Evolutionary conservation across 495 filamentous ascomycete genomes (phyloP).

Genomic region (Penicillium silybi): DNA sequence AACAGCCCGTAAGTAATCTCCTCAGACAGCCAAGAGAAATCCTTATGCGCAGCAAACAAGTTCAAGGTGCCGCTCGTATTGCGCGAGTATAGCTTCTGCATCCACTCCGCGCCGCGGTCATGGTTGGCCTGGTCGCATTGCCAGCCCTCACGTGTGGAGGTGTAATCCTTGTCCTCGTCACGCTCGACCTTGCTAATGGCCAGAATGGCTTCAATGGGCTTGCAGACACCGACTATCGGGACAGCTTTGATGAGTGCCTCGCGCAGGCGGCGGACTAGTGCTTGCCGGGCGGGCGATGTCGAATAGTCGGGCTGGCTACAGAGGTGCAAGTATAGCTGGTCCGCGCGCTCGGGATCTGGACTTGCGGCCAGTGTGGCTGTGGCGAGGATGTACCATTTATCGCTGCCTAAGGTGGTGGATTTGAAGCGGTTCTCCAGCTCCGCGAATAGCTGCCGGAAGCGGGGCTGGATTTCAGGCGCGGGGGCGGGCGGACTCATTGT

Average conservation of each 20-base stretch:
- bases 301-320: conserved; percentile 36
- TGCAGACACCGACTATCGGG: conserved; percentile 50
- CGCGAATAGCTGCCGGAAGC: conserved; percentile 43
- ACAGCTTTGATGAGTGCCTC: conserved; percentile 51
- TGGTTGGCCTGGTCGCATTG: conserved; percentile 45
- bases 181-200: conserved; percentile 45
- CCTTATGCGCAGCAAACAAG: conserved; percentile 46
- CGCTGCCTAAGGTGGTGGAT: conserved; percentile 39
- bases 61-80: conserved; percentile 37
- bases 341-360: conserved; percentile 43
- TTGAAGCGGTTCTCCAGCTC: conserved; percentile 50
- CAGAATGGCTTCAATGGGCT: conserved; percentile 48
- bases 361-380: conserved; percentile 42
- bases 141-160: conserved; percentile 40
- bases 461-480: conserved; percentile 24
- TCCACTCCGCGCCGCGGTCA: conserved; percentile 41
- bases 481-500: conserved; percentile 14
- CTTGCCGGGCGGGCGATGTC: conserved; percentile 36
- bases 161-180: conserved; percentile 50
- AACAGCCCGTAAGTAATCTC: conserved; percentile 57
- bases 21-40: conserved; percentile 39
- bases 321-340: conserved; percentile 49
- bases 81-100: conserved; percentile 39
- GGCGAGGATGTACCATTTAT: conserved; percentile 57
- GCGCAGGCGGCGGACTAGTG: conserved; percentile 47